These are phyloP conservation scores for Tricholoma terreum DNA, from an alignment of 768 basidiomycete species.

Conservation along the genomic window DNA sequence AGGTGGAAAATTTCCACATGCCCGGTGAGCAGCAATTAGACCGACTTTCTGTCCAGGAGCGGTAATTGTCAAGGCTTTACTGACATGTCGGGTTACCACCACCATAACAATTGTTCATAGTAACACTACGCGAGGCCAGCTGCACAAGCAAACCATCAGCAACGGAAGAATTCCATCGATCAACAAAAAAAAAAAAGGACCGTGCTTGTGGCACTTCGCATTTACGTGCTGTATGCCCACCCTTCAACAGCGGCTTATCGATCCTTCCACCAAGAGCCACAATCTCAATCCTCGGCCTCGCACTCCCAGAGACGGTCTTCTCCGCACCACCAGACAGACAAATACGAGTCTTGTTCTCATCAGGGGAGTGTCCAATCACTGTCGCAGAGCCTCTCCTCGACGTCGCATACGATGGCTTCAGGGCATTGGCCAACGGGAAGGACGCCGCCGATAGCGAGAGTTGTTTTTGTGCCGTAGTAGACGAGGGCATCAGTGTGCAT, in stretches of 20 bases:
- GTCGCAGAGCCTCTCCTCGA: too few species aligned
- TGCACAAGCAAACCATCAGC: too few species aligned
- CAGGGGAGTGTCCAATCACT: constrained; percentile 93
- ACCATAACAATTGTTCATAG: constrained; percentile 99
- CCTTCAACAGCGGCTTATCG: constrained; percentile 99
- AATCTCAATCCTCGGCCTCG: constrained; percentile 93
- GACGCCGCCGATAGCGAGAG: too few species aligned
- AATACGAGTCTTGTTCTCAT: constrained; percentile 93
- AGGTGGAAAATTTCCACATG: constrained; percentile 39
- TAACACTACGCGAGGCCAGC: constrained; percentile 99
- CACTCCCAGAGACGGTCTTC: constrained; percentile 84
- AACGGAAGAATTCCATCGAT: too few species aligned
- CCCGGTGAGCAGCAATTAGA: constrained; percentile 94
- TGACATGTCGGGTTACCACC: constrained; percentile 99
- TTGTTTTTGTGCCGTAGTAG: too few species aligned
- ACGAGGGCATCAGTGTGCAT: too few species aligned
- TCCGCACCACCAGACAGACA: constrained; percentile 92
- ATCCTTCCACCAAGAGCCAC: constrained; percentile 99
- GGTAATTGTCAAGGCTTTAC: constrained; percentile 97
- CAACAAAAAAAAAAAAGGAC: constrained; percentile 10
- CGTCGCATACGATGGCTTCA: too few species aligned
- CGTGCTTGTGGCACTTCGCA: constrained; percentile 97
- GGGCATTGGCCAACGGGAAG: too few species aligned
- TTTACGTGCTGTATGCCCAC: constrained; percentile 97
- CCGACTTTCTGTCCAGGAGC: constrained; percentile 99